Conservation (phyloP, 176 grass and related monocot species). For the Dendrocalamus sinicus region DNA sequence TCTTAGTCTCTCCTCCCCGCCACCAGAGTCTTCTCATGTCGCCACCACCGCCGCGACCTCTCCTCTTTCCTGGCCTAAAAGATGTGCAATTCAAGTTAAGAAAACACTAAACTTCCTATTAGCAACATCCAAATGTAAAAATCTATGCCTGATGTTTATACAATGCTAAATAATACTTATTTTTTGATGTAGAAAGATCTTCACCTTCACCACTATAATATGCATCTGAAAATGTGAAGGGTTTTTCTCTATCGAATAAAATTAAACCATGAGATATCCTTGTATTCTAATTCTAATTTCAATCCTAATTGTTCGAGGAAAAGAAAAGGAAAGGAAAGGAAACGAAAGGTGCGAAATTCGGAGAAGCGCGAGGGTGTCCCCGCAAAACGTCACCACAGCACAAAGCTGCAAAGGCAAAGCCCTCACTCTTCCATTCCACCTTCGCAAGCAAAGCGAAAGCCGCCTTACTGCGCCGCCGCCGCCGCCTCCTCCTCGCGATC, state of each 20-base stretch:
- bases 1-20: no score
- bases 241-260: no score
- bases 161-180: neutral
- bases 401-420: neutral
- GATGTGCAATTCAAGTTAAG: no score
- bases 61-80: no score
- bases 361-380: neutral
- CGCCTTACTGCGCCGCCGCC: neutral
- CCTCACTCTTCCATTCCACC: neutral
- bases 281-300: no score
- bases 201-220: neutral
- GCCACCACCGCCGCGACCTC: no score
- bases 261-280: no score
- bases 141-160: neutral
- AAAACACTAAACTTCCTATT: no score
- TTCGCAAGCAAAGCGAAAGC: slow-evolving; percentile 12
- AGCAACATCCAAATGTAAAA: no score
- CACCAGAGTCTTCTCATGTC: no score
- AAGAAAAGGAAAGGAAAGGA: no score
- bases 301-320: no score
- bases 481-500: neutral
- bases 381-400: neutral
- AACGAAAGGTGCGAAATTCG: neutral
- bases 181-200: neutral
- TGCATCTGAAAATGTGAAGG: neutral